Base-by-base conservation (phyloP, 371 early-diverging fungal genomes). In the Mucor irregularis region DNA sequence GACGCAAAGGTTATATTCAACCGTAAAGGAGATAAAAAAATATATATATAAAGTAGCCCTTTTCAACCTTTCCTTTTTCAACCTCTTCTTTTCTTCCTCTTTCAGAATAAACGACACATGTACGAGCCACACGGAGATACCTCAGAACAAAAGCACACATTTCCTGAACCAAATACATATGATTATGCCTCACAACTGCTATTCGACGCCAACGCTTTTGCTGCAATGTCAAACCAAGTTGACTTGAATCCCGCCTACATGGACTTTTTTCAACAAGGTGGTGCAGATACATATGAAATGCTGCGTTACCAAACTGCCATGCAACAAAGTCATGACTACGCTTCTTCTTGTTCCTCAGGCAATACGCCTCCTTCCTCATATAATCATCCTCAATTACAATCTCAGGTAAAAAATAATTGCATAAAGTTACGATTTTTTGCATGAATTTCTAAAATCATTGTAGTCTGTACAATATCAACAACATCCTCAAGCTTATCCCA, bases 131-230 rank as follows among this genome's bases (percentile, higher is more conserved):
- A 58, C 19, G 52, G 44, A 57, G 49, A 58, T 38, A 50, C 59
- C 31, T 24, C 46, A 11, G 58, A 51, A 24, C 52, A 51, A 26
- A 61, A 56, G n/a, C 60, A 57, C 21, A 25, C 31, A 10, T 57
- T 58, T 50, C 51, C 62, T 25, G 51, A 58, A 33, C 53, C 59
- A 37, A 58, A 58, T 10, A 58, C 59, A 47, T 58, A 58, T 24
- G 59, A 58, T 19, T 58, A 58, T 53, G 59, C 59, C 10, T 58
- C 59, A 38, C 59, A 58, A 25, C 26, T 58, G 7, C 51, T 58
- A 53, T 58, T 58, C 38, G 59, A 58, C 26, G 59, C 59, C 4
- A 58, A 52, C 33, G 46, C 59, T n/a, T 58, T 58, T 47, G 53
- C 53, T n/a, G 29, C 38, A 37, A 38, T 58, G 46, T 52, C 59